These are phyloP conservation scores for Periconia macrospinosa DNA, from an alignment of 2,329 filamentous ascomycete genomes.

Conservation along the genomic window DNA sequence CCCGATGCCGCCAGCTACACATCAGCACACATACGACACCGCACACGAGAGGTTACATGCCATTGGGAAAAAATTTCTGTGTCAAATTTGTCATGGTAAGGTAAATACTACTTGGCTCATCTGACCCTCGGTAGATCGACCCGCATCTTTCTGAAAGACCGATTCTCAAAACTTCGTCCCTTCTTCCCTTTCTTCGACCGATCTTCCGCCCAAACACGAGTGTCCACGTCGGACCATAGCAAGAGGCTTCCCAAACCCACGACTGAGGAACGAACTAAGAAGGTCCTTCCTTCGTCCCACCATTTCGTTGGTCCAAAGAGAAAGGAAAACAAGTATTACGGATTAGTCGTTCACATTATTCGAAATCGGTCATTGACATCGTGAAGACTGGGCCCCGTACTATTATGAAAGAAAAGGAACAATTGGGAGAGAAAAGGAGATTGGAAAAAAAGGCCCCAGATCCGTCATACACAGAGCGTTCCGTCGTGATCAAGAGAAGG, in stretches of 20 bases:
- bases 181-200: not conserved
- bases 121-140: too few species aligned
- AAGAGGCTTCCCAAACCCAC: not conserved
- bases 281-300: not conserved
- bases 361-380: slow-evolving; percentile 19
- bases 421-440: not conserved
- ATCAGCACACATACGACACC: too few species aligned
- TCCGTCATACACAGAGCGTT: slow-evolving; percentile 27
- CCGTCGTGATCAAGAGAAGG: slow-evolving; percentile 23
- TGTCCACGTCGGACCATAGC: not conserved
- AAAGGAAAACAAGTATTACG: slow-evolving; percentile 13
- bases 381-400: slow-evolving; percentile 9
- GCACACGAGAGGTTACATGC: too few species aligned
- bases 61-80: too few species aligned
- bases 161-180: not conserved
- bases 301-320: not conserved
- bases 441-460: not conserved
- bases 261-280: not conserved
- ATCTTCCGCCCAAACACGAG: not conserved
- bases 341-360: slow-evolving; percentile 22
- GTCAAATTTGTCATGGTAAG: too few species aligned
- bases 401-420: not conserved
- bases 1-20: too few species aligned
- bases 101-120: too few species aligned
- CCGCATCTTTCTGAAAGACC: not conserved